Base-by-base conservation (phyloP, 352 stramenopile genomes). In the Globisporangium megalacanthum region DNA sequence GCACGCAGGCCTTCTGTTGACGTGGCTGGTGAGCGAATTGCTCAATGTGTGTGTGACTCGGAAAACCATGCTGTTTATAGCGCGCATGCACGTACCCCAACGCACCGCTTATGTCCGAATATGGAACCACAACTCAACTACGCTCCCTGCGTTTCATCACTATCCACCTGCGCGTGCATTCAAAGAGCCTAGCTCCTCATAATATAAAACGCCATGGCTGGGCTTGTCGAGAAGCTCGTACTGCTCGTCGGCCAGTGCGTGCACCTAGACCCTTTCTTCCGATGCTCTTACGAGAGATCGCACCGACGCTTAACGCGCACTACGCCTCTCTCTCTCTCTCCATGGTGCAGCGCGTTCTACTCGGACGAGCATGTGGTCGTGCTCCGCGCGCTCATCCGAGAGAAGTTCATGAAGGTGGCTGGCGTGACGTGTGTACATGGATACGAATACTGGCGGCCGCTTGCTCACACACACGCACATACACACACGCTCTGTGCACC, bases 301-400 rank as follows among this genome's bases (percentile, higher is more conserved):
- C 25, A 29, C 1, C 25, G 4, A 29, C 25, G 25, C 25, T 29
- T 29, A 29, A 17, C 11, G 36, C 25, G 29, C n/a, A 25, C 41
- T 57, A 19, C 54, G 14, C 15, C 7, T 22, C 31, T 20, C 22
- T 48, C 31, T 20, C 22, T 48, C 1, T 49, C 13, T 8, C 33
- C 36, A 10, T 47, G 15, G 58, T 14, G 31, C 50, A 95, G 86
- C 45, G 83, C 86, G n/a, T 95, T 93, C 58, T 95, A 95, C 42
- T 79, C 86, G 53, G 86, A 95, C 52, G 86, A 95, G 59, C 83
- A 94, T 44, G 71, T 94, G 20, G 83, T 95, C n/a, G 86, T 95
- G 41, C 68, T 95, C 22, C 74, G 84, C 54, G 86, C 86, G 31
- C 67, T 95, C 52, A 83, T 95, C 41, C 83, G 86, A 37, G 86